These are phyloP conservation scores for Hanseniaspora clermontiae DNA, from an alignment of 805 yeast genomes.

Conservation along the genomic window DNA sequence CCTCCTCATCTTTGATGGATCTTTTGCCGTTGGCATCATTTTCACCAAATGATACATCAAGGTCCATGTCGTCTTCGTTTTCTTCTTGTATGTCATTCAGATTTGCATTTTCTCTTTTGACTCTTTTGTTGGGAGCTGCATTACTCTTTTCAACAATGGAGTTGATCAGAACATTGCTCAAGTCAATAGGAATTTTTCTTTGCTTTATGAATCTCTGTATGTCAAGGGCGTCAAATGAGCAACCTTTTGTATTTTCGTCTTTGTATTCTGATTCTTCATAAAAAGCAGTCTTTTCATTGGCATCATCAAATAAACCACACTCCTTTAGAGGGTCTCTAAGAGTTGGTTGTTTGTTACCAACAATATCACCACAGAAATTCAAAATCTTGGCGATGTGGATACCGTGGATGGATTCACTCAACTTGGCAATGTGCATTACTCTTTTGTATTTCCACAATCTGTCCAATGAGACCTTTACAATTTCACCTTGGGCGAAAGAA, in stretches of 20 bases:
- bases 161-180: conserved; percentile 35
- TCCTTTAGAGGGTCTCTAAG: conserved; percentile 29
- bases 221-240: conserved; percentile 34
- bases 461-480: conserved; percentile 39
- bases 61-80: conserved; percentile 15
- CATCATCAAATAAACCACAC: conserved; percentile 43
- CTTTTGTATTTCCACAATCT: conserved; percentile 59
- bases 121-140: conserved; percentile 27
- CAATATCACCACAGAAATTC: conserved; percentile 18
- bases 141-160: conserved; percentile 21
- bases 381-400: conserved; percentile 52
- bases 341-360: conserved; percentile 14
- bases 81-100: conserved; percentile 23
- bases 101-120: conserved; percentile 22
- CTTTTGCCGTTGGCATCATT: conserved; percentile 21
- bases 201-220: conserved; percentile 31
- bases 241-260: conserved; percentile 28
- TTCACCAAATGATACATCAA: conserved; percentile 20
- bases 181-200: conserved; percentile 26
- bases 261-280: conserved; percentile 20
- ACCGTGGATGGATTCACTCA: conserved; percentile 37
- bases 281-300: conserved; percentile 28
- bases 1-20: conserved; percentile 21
- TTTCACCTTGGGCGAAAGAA: conserved; percentile 22
- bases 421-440: conserved; percentile 46